Percentiles rank a stretch among this genome's conserved stretches.
Evolutionary conservation across 352 stramenopile species (phyloP).

Genomic region (Globisporangium acanthophoron): DNA sequence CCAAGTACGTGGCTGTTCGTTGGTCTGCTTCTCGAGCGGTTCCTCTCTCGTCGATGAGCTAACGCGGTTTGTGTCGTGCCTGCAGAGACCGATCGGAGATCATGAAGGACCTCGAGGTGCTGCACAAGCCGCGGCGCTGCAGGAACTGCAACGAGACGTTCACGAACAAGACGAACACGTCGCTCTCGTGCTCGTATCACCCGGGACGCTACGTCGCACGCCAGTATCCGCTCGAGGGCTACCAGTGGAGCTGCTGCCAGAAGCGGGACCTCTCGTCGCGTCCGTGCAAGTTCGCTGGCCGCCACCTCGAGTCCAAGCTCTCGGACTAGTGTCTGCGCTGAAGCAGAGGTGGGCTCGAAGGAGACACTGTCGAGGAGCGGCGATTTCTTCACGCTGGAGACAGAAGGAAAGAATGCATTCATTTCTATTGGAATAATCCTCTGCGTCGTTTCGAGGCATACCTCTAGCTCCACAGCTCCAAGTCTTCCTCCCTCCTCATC

Average conservation of each 20-base stretch:
- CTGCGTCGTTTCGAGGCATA: not conserved
- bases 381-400: no score
- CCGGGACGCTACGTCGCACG: conserved; percentile 67
- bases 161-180: conserved; percentile 78
- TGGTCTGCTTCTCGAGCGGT: not conserved
- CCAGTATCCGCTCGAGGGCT: conserved; percentile 76
- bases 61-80: not conserved
- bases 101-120: conserved; percentile 60
- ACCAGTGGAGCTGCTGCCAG: conserved; percentile 81
- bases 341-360: not conserved
- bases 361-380: no score
- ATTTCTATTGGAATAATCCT: no score
- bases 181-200: conserved; percentile 75
- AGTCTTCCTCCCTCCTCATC: no score
- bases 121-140: conserved; percentile 72
- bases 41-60: not conserved
- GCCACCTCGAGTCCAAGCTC: conserved; percentile 66
- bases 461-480: not conserved
- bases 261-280: conserved; percentile 74
- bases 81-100: conserved; percentile 57
- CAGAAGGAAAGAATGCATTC: no score
- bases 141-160: conserved; percentile 81
- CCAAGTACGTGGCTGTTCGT: conserved; percentile 21
- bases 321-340: conserved; percentile 22
- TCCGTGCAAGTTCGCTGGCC: conserved; percentile 74